A percentile compares a stretch with the other conserved stretches of the same genome.
Evolutionary conservation across 2,329 filamentous ascomycete species (phyloP).

Genomic region (Cladobotryum protrusum): DNA sequence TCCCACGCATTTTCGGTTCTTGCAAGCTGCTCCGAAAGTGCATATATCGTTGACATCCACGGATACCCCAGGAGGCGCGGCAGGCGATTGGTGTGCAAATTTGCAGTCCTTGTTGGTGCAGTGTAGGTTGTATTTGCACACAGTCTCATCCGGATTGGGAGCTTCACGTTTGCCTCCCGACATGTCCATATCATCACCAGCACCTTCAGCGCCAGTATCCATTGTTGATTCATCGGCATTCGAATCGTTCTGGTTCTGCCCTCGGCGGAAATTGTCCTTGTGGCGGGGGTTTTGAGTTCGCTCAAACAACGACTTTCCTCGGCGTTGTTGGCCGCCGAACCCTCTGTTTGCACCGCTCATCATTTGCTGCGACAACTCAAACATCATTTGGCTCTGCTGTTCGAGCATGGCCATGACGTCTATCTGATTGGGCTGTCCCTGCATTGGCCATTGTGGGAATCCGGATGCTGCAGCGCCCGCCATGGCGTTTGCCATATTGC

Average conservation of each 20-base stretch:
- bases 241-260: slow-evolving; percentile 34
- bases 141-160: slow-evolving; percentile 55
- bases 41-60: slow-evolving; percentile 79
- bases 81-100: slow-evolving; percentile 91
- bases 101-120: slow-evolving; percentile 88
- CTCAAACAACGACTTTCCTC: slow-evolving; percentile 65
- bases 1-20: slow-evolving; percentile 88
- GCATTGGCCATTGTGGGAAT: slow-evolving; percentile 29
- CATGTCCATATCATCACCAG: slow-evolving; percentile 59
- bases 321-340: slow-evolving; percentile 27
- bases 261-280: slow-evolving; percentile 47
- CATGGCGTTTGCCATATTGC: slow-evolving; percentile 2
- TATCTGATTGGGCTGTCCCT: slow-evolving; percentile 42
- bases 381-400: slow-evolving; percentile 83
- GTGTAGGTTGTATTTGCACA: slow-evolving; percentile 84
- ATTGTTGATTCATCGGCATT: slow-evolving; percentile 30
- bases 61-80: slow-evolving; percentile 67
- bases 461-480: slow-evolving; percentile 1
- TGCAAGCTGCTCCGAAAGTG: slow-evolving; percentile 83
- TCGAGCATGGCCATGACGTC: slow-evolving; percentile 72
- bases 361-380: slow-evolving; percentile 60
- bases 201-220: slow-evolving; percentile 33
- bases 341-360: slow-evolving; percentile 49
- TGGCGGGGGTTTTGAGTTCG: slow-evolving; percentile 53
- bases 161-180: slow-evolving; percentile 45